Percentiles rank a stretch among this genome's conserved stretches.
Conservation (phyloP, 176 grass and related monocot species). For the Eragrostis curvula region DNA sequence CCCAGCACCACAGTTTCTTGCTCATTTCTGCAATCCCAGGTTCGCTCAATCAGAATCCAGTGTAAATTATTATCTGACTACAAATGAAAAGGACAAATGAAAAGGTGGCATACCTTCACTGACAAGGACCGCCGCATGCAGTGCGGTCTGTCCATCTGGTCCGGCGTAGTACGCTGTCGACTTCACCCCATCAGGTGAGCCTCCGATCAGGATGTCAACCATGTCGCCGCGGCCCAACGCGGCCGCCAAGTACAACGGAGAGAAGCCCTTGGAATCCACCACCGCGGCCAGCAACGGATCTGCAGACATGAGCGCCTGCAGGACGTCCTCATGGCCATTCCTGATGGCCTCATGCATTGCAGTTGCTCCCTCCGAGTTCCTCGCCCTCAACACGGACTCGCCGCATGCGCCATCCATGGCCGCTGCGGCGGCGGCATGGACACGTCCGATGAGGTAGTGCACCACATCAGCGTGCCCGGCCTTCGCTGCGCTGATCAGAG, state of each 20-base stretch:
- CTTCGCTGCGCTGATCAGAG: slow-evolving; percentile 37
- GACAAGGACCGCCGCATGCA: slow-evolving; percentile 50
- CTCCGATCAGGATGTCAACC: slow-evolving; percentile 1
- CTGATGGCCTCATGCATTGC: slow-evolving; percentile 46
- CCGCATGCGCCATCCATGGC: background rate
- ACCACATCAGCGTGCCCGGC: slow-evolving; percentile 38
- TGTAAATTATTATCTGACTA: background rate
- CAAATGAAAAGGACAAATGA: background rate
- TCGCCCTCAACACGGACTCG: background rate
- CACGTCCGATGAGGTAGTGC: slow-evolving; percentile 9
- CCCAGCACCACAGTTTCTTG: slow-evolving; percentile 33
- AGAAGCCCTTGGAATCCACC: slow-evolving; percentile 33
- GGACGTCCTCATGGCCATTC: slow-evolving; percentile 19
- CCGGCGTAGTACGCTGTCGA: slow-evolving; percentile 25
- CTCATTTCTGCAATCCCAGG: slow-evolving; percentile 32
- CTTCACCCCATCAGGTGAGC: background rate
- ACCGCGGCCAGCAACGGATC: slow-evolving; percentile 18
- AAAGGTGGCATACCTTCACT: background rate
- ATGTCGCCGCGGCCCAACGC: slow-evolving; percentile 23
- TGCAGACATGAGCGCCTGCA: slow-evolving; percentile 26
- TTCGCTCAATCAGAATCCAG: no score
- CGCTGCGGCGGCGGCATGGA: background rate
- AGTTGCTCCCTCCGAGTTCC: slow-evolving; percentile 34
- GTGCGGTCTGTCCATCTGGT: slow-evolving; percentile 38
- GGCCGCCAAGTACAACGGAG: slow-evolving; percentile 47